Evolutionary conservation across 2,329 filamentous ascomycete genomes (phyloP).

Genomic region (Cryphonectria naterciae): DNA sequence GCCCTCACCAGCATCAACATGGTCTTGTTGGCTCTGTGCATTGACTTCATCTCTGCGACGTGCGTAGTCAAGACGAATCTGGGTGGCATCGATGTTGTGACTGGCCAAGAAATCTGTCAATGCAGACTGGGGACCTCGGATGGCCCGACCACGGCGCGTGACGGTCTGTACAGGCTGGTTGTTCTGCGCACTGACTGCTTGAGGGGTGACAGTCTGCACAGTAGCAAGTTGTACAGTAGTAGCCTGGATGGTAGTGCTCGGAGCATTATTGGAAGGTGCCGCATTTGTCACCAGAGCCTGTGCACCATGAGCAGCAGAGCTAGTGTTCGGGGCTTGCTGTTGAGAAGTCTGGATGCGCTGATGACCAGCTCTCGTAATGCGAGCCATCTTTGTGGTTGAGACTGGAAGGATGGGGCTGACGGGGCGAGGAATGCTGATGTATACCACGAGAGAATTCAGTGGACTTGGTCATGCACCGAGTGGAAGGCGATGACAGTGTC

Average conservation of each 20-base stretch:
- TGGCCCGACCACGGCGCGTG: slow-evolving; percentile 21
- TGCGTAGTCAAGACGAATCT: slow-evolving; percentile 57
- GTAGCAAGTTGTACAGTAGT: background rate
- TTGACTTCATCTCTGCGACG: slow-evolving; percentile 49
- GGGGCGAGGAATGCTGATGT: background rate
- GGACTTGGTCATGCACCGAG: background rate
- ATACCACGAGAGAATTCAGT: background rate
- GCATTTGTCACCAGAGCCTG: background rate
- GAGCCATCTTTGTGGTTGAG: background rate
- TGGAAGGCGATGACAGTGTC: background rate
- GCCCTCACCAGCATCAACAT: slow-evolving; percentile 37
- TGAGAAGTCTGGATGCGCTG: background rate
- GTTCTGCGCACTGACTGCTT: slow-evolving; percentile 8
- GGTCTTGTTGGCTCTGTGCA: slow-evolving; percentile 33
- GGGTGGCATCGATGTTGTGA: slow-evolving; percentile 70
- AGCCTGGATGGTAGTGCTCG: background rate
- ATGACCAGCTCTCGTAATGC: background rate
- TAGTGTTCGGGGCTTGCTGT: background rate
- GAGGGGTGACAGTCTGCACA: slow-evolving; percentile 1
- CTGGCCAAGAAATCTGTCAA: slow-evolving; percentile 61
- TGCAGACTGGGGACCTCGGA: slow-evolving; percentile 48
- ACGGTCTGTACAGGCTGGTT: slow-evolving; percentile 13
- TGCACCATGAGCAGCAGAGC: background rate
- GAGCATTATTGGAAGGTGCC: background rate
- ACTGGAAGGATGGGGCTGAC: background rate